Percentiles rank a stretch among this genome's conserved stretches.
Conservation (phyloP, 1,284 basidiomycete genomes). For the Singerocomus inundabilis region DNA sequence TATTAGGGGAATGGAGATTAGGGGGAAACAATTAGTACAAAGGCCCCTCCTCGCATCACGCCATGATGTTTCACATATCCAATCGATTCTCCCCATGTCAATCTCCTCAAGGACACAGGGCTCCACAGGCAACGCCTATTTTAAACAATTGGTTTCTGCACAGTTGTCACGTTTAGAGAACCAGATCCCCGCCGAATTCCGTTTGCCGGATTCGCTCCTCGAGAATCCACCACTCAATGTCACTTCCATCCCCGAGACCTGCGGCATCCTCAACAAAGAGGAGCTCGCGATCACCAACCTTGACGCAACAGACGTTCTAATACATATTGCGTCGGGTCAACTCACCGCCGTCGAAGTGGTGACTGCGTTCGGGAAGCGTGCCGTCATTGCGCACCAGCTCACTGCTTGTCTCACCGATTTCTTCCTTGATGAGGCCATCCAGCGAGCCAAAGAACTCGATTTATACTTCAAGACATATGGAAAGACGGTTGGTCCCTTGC, state of each 20-base stretch:
- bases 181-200: constrained; percentile 23
- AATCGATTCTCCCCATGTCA: constrained; percentile 13
- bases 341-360: constrained; percentile 29
- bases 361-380: constrained; percentile 32
- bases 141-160: constrained; percentile 18
- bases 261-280: constrained; percentile 38
- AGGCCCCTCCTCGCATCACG: neutral
- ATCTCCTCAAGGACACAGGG: constrained; percentile 24
- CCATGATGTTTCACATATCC: neutral
- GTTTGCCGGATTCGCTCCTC: constrained; percentile 16
- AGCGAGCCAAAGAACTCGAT: constrained; percentile 42
- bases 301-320: constrained; percentile 27
- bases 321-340: constrained; percentile 18
- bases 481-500: constrained; percentile 43
- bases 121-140: constrained; percentile 24
- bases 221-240: constrained; percentile 28
- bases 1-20: neutral
- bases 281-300: constrained; percentile 47
- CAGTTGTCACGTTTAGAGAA: constrained; percentile 20
- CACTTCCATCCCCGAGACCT: constrained; percentile 34
- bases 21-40: constrained; percentile 1
- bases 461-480: constrained; percentile 36
- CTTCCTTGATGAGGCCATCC: constrained; percentile 35
- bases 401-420: constrained; percentile 31
- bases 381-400: constrained; percentile 31